Percentiles rank a stretch among this genome's conserved stretches.
Evolutionary conservation across 129 eudicot genomes (phyloP).

Genomic region (Apium graveolens): DNA sequence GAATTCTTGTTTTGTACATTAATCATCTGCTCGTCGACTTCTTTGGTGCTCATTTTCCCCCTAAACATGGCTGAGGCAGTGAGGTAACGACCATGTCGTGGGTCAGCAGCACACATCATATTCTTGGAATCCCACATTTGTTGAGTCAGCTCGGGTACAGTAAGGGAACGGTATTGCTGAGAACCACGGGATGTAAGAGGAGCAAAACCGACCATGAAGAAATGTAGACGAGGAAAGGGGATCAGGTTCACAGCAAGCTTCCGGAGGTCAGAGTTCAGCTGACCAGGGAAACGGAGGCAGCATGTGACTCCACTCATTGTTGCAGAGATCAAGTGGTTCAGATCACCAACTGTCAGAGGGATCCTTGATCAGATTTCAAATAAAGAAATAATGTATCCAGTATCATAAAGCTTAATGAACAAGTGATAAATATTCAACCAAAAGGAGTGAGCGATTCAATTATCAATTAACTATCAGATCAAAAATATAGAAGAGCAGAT

Average conservation of each 20-base stretch:
- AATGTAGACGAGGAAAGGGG: conserved; percentile 34
- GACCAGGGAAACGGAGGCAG: conserved; percentile 29
- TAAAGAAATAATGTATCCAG: not conserved
- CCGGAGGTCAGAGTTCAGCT: conserved; percentile 25
- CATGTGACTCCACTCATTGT: conserved; percentile 34
- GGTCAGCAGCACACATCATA: conserved; percentile 43
- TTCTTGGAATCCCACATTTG: conserved; percentile 46
- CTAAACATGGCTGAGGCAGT: conserved; percentile 51
- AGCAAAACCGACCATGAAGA: conserved; percentile 36
- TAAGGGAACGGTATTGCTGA: conserved; percentile 45
- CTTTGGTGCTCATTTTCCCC: conserved; percentile 45
- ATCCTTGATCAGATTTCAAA: not conserved
- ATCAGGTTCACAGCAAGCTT: conserved; percentile 31
- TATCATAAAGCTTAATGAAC: not conserved
- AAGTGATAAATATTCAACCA: not conserved
- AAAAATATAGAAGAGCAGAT: not conserved
- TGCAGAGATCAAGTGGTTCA: conserved; percentile 30
- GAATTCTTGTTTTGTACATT: conserved; percentile 55
- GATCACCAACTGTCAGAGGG: conserved; percentile 26
- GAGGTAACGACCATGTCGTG: conserved; percentile 40
- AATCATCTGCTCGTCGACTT: conserved; percentile 51
- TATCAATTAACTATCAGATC: not conserved
- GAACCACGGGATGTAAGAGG: conserved; percentile 50
- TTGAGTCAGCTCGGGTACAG: conserved; percentile 45
- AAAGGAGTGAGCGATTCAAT: not conserved